phyloP scores from a whole-genome alignment of 208 protist species.

The Wallacemonas collosoma region DNA sequence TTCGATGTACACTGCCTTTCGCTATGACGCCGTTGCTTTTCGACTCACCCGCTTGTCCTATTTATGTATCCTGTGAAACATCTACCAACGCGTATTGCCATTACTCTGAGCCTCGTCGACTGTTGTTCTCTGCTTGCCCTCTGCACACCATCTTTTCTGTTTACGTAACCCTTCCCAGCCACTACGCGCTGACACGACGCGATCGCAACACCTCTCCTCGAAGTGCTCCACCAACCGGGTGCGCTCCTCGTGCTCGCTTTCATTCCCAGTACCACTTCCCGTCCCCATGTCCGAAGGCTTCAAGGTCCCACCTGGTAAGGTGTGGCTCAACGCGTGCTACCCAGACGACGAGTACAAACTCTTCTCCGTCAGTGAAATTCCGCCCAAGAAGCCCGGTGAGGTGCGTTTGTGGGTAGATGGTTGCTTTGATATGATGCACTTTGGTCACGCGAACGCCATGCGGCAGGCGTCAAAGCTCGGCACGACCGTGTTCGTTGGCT shows the following conservation, averaged over 20 bases:
- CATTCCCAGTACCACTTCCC: neutral
- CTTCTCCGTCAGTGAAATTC: slow-evolving; percentile 41
- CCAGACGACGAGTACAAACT: slow-evolving; percentile 68
- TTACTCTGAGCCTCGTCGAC: too few relatives aligned
- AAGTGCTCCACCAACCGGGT: too few relatives aligned
- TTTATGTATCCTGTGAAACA: too few relatives aligned
- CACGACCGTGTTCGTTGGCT: slow-evolving; percentile 96
- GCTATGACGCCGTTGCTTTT: too few relatives aligned
- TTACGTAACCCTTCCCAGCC: too few relatives aligned
- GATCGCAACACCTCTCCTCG: too few relatives aligned
- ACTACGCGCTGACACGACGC: too few relatives aligned
- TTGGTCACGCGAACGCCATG: slow-evolving; percentile 88
- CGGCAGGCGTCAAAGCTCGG: slow-evolving; percentile 90
- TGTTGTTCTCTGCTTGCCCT: too few relatives aligned
- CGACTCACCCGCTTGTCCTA: too few relatives aligned
- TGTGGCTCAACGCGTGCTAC: slow-evolving; percentile 75
- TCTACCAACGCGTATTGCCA: too few relatives aligned
- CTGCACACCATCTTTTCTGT: too few relatives aligned
- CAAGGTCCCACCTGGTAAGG: slow-evolving; percentile 39
- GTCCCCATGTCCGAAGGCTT: neutral
- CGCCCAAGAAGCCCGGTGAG: slow-evolving; percentile 66
- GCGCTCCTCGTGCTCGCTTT: neutral
- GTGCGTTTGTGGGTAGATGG: slow-evolving; percentile 90
- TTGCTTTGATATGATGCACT: slow-evolving; percentile 93
- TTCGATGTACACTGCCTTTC: too few relatives aligned